Evolutionary conservation across 106 monocot genomes (phyloP).

Genomic region (Dendrobium catenatum): DNA sequence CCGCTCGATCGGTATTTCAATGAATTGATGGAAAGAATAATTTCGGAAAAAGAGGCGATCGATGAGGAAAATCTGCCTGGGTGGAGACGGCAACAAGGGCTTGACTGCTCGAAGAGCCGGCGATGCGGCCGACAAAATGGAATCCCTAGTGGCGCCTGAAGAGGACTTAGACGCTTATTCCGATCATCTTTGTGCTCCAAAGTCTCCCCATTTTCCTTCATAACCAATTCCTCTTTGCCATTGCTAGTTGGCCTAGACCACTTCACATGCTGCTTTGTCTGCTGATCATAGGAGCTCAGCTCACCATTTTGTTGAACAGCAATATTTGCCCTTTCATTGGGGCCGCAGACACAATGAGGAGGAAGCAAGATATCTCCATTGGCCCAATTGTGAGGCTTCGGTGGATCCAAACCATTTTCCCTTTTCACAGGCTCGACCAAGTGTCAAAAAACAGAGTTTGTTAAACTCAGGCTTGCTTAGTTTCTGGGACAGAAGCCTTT

Average conservation of each 20-base stretch:
- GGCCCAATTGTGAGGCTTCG: constrained; percentile 14
- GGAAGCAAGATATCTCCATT: constrained; percentile 48
- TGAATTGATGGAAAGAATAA: too few relatives aligned
- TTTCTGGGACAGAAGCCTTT: constrained; percentile 35
- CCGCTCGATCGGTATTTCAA: too few relatives aligned
- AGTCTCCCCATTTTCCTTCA: constrained; percentile 12
- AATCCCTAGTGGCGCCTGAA: constrained; percentile 84
- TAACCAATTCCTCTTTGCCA: constrained; percentile 1
- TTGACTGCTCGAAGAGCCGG: too few relatives aligned
- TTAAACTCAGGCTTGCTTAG: constrained; percentile 45
- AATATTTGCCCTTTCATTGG: constrained; percentile 38
- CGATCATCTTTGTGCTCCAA: constrained; percentile 10
- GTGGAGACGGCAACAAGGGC: too few relatives aligned
- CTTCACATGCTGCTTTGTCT: constrained; percentile 10
- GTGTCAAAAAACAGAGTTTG: constrained; percentile 35
- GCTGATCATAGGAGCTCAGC: constrained; percentile 31
- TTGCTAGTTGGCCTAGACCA: constrained; percentile 15
- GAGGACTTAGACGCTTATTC: constrained; percentile 14
- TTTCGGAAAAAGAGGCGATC: too few relatives aligned
- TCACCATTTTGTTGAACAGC: constrained; percentile 26
- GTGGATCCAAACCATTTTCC: constrained; percentile 7
- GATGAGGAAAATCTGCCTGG: too few relatives aligned
- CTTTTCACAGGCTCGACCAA: constrained; percentile 15
- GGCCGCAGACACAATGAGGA: constrained; percentile 26
- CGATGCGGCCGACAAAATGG: constrained; percentile 32